Evolutionary conservation across 2,329 filamentous ascomycete species (phyloP), one percentile per base, ranked within the genome.

Genomic region (Zalaria sp.): DNA sequence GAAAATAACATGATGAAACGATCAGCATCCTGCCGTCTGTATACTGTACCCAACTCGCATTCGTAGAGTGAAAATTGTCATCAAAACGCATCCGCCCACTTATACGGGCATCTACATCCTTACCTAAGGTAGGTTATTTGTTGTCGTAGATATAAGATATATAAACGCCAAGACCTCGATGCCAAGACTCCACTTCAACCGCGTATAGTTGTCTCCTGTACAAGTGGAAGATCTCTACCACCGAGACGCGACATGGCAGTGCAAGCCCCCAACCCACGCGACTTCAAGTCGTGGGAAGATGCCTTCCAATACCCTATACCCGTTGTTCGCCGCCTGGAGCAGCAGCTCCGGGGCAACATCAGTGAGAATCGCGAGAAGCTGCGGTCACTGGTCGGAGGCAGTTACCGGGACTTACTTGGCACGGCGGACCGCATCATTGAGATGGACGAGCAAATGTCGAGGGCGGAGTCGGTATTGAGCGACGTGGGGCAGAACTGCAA

Each of bases 391-490:
- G 78, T 82, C 47, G 78, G 78, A 18, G 68, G 73, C 51, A 75
- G 76, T 54, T 96, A 96, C 62, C 83, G 89, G 51, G 85, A 91
- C 53, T 77, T 96, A 5, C 77, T 96, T 26, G 84, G 84, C 40
- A 95, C 89, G 0, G 89, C 89, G 42, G 88, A 95, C 63, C 80
- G 80, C n/a, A 96, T 96, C 50, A 82, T 95, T 42, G 74, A 79
- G 46, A 94, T 96, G 85, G 82, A 85, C 50, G 64, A 63, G 34
- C 79, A 89, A 56, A 89, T 91, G 64, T 74, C 80, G 46, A 65
- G 69, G 8, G 81, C 86, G 10, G 86, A 94, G 60, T 66, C 69
- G 4, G 74, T 79, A 32, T 70, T 96, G 40, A 73, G 73, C 10
- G 70, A 71, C 45, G 81, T 94, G 65, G 84, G 85, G 37, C 74